Percentiles rank a stretch among this genome's conserved stretches.
Evolutionary conservation across 306 rosid species (phyloP).

Genomic region (Vicia villosa): DNA sequence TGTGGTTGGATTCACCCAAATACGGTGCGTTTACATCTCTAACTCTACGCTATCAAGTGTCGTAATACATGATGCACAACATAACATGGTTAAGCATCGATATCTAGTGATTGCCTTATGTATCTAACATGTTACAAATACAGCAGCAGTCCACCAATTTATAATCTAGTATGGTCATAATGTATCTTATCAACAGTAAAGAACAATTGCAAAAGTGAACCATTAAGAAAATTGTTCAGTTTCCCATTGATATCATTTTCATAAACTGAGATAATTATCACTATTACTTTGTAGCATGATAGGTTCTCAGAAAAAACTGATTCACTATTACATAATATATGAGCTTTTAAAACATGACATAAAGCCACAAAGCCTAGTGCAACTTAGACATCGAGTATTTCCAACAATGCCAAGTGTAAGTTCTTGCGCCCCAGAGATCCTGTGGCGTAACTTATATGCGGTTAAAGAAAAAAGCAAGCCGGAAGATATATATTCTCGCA

Average conservation of each 20-base stretch:
- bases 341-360: background rate
- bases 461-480: constrained; percentile 1
- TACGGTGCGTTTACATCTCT: constrained; percentile 28
- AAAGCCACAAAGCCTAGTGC: background rate
- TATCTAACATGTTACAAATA: background rate
- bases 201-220: background rate
- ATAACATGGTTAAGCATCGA: constrained; percentile 12
- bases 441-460: background rate
- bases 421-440: background rate
- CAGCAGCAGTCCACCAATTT: background rate
- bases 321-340: background rate
- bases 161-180: background rate
- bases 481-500: constrained; percentile 20
- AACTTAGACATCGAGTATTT: background rate
- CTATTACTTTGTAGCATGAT: background rate
- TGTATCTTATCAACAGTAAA: background rate
- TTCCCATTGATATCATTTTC: constrained; percentile 23
- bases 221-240: background rate
- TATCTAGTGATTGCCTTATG: background rate
- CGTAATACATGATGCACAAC: background rate
- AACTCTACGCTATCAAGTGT: background rate
- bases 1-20: constrained; percentile 26
- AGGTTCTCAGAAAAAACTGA: constrained; percentile 8
- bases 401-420: background rate
- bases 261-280: background rate